These are phyloP conservation scores for Neurospora sp. DNA, from an alignment of 495 filamentous ascomycete species.

Conservation along the genomic window DNA sequence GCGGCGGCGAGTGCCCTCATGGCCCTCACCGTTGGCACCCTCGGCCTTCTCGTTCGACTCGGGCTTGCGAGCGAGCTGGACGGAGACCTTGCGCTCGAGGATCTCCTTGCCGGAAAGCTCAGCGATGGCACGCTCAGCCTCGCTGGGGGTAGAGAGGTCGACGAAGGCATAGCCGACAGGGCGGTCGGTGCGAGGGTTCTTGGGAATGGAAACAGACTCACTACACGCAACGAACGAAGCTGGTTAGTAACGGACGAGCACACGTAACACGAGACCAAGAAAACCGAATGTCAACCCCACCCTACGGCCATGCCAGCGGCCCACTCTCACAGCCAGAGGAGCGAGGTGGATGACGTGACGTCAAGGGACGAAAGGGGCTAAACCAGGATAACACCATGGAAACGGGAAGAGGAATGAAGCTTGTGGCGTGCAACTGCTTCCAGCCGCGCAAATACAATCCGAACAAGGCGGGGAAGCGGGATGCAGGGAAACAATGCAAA, in stretches of 20 bases:
- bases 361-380: neutral
- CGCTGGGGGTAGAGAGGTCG: constrained; percentile 83
- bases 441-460: neutral
- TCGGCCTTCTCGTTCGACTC: constrained; percentile 74
- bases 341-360: neutral
- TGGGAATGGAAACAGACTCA: constrained; percentile 95
- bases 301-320: neutral
- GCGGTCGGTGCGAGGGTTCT: constrained; percentile 96
- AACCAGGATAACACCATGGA: neutral
- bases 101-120: constrained; percentile 96
- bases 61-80: constrained; percentile 96
- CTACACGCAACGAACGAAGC: constrained; percentile 33
- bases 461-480: neutral
- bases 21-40: constrained; percentile 53
- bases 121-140: constrained; percentile 87
- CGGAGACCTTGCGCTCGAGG: constrained; percentile 94
- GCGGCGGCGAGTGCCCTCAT: constrained; percentile 71
- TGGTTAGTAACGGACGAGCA: constrained; percentile 14
- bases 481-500: neutral
- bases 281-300: neutral
- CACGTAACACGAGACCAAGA: neutral
- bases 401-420: neutral
- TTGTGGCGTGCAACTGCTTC: neutral
- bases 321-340: neutral
- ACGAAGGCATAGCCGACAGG: constrained; percentile 99